Base-by-base conservation (phyloP, 164 flowering plant species). In the Kalanchoe fedtschenkoi region DNA sequence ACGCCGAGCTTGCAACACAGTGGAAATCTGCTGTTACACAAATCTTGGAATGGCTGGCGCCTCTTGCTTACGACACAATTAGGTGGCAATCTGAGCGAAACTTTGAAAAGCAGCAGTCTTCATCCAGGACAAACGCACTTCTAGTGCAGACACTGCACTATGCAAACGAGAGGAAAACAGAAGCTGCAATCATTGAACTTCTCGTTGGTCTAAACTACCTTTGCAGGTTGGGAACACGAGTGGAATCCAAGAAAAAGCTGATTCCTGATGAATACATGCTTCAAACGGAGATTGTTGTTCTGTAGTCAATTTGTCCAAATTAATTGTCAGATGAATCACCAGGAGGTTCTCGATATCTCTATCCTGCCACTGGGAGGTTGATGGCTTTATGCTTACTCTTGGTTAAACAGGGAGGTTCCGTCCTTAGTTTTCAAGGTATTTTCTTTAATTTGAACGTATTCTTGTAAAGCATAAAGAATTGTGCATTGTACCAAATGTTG, bases 11-110 rank as follows among this genome's bases (percentile, higher is more conserved):
- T 61, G 83, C 82, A 41, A 66, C 66, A 9, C 76, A 83, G 26
- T 85, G 88, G 91, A 77, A 68, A 62, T 28, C 37, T 15, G 77
- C 72, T n/a, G 21, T 81, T 24, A 24, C 46, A 13, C 72, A 66
- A 34, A 83, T 78, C 58, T 43, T 81, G 65, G 84, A 78, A 42
- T 82, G 87, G 90, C 56, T 85, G 60, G 70, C 79, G 54, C 85
- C 87, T 13, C 76, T 83, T 43, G 91, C 91, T 60, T 86, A 78
- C 68, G 76, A 78, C 77, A 85, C 43, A 67, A 65, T 80, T 13
- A 77, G 73, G 62, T 85, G 91, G 91, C 83, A 81, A 34, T 79
- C 91, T 5, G 91, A 78, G 66, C 68, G 77, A 28, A 83, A 75
- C 55, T 74, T 80, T 61, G 88, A 80, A 75, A 74, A 77, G 75